These are phyloP conservation scores for Trichophyton verrucosum DNA, from an alignment of 2,329 filamentous ascomycete genomes.

Conservation along the genomic window DNA sequence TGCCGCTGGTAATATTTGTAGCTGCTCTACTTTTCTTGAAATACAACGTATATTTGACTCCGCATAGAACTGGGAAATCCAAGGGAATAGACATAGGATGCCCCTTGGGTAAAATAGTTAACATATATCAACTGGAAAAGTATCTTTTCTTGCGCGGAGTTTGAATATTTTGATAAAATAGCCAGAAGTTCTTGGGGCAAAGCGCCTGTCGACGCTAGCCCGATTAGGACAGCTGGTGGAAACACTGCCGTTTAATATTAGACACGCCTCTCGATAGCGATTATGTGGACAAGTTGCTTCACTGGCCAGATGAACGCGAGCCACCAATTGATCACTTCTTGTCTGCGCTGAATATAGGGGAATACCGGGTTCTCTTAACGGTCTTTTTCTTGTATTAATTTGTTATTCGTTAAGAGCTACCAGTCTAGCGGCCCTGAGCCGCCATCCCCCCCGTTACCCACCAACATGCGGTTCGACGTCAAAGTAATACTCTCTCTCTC, in stretches of 20 bases:
- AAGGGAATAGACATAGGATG: too few species aligned
- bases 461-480: slow-evolving; percentile 47
- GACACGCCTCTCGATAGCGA: slow-evolving; percentile 7
- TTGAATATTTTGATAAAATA: neutral
- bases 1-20: too few species aligned
- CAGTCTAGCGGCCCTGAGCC: slow-evolving; percentile 2
- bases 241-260: slow-evolving; percentile 14
- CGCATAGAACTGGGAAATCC: too few species aligned
- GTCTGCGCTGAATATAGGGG: neutral
- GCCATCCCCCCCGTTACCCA: slow-evolving; percentile 5
- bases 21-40: too few species aligned
- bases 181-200: neutral
- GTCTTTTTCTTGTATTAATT: neutral
- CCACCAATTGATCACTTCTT: neutral
- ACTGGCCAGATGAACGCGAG: neutral
- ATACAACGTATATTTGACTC: too few species aligned
- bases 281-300: slow-evolving; percentile 14
- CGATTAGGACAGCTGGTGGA: slow-evolving; percentile 23
- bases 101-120: too few species aligned
- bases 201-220: slow-evolving; percentile 17
- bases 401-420: slow-evolving; percentile 4
- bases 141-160: neutral
- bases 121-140: too few species aligned
- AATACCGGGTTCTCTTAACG: neutral
- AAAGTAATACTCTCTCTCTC: slow-evolving; percentile 36